Evolutionary conservation across 2,329 filamentous ascomycete genomes (phyloP), one percentile per base, ranked within the genome.

Genomic region (Fusarium sp.): DNA sequence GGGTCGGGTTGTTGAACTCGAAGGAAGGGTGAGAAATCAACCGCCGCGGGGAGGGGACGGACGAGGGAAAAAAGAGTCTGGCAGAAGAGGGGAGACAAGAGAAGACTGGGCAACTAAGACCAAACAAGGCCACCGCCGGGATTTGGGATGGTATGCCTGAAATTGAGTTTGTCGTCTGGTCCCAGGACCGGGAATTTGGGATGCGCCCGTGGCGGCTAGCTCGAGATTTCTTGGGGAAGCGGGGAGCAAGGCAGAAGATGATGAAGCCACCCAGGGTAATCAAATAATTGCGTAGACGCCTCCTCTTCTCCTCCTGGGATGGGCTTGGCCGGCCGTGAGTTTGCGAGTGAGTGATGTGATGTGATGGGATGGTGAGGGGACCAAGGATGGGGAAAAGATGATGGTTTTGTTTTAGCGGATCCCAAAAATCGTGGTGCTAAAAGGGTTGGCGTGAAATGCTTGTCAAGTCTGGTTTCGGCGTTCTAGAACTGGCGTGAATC

Each of bases 161-260:
- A 74, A 75, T 76, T 78, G 73, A 77, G 71, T 77, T 78, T 76
- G 68, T 67, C 70, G 65, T 72, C 67, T 61, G 70, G 54, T 72
- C 69, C 74, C 59, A 72, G 73, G 67, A 73, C 76, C 75, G 48
- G 73, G 76, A 76, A 70, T 73, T 72, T 76, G 76, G 76, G 72
- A 76, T 71, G 69, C 75, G 75, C 75, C 73, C 76, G 76, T 75
- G 69, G 70, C 76, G 73, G 70, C 74, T 76, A 77, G 72, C 74
- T 71, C 70, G 68, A 62, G 69, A 43, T 56, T 69, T 67, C 60
- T 71, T 76, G 73, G 74, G 65, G 73, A 76, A 78, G 73, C 67
- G 73, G 72, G 69, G 63, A 59, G 39, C 41, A 50, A 57, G 57
- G 58, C 54, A 65, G 35, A 63, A 52, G 45, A 50, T 61, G 58